Percentiles rank a stretch among this genome's conserved stretches.
These are phyloP conservation scores for Trichoderma citrinoviride DNA, from an alignment of 2,329 filamentous ascomycete genomes.

Conservation along the genomic window DNA sequence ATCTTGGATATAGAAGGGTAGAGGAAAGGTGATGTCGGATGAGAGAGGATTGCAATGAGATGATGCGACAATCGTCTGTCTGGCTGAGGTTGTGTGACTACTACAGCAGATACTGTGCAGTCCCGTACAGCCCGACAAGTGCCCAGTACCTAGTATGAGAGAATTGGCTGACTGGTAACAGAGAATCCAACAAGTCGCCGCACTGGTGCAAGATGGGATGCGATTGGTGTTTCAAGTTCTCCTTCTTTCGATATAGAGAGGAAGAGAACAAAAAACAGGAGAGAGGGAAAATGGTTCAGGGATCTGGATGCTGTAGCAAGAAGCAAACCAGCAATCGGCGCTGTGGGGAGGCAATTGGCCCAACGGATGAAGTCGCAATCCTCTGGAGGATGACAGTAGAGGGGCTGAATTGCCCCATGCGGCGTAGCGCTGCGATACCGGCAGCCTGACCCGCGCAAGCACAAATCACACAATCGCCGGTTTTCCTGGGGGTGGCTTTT, in stretches of 20 bases:
- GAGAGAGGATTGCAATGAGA: not conserved
- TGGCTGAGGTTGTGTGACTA: not conserved
- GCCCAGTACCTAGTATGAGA: not conserved
- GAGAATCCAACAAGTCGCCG: not conserved
- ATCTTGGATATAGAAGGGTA: slow-evolving; percentile 24
- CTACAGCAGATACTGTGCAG: slow-evolving; percentile 4
- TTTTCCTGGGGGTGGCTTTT: not conserved
- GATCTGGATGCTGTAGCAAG: not conserved
- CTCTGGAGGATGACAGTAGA: slow-evolving; percentile 16
- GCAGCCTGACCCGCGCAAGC: not conserved
- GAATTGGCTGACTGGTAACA: not conserved
- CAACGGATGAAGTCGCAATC: slow-evolving; percentile 9
- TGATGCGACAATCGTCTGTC: not conserved
- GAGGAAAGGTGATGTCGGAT: not conserved
- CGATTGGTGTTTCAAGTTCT: not conserved
- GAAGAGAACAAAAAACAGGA: not conserved
- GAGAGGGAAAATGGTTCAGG: not conserved
- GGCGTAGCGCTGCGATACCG: slow-evolving; percentile 15
- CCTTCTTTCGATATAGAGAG: not conserved
- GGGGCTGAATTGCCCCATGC: slow-evolving; percentile 4
- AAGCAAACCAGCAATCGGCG: not conserved
- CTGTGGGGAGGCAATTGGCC: not conserved
- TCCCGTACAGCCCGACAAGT: slow-evolving; percentile 5
- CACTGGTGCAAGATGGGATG: not conserved
- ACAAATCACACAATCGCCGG: no score